Base-by-base conservation (phyloP, 192 early-diverging fungal genomes). In the Umbelopsis ramanniana region DNA sequence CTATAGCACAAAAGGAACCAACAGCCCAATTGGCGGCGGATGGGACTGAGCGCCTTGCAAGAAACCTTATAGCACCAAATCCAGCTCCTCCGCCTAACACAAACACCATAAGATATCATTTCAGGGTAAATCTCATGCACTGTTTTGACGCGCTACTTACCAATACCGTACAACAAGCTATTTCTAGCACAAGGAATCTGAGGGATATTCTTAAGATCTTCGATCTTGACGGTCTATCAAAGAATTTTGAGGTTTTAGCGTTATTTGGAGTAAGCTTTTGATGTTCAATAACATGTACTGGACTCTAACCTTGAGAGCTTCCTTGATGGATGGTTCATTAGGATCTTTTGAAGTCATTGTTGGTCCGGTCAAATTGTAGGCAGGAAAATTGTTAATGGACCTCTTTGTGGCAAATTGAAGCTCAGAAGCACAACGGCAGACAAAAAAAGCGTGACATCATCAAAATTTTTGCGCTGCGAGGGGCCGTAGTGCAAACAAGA, bases 21-120 rank as follows among this genome's bases (percentile, higher is more conserved):
- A 84, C 73, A 26, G 83, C 81, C 80, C 77, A 82, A 45, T 84
- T 82, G 23, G 81, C 71, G 35, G 81, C 71, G 4, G 81, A 74
- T 4, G 54, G 46, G 12, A 84, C 47, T 35, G 50, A 74, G 75
- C 83, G 73, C 66, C 76, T 80, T 2, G 68, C 52, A 2, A 84
- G 63, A 46, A 73, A 84, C 46, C 78, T 67, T 23, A 84, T 57
- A 6, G 67, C 57, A 29, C 81, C 83, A n/a, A 80, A 52, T 29
- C 69, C 68, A 12, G 76, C 40, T 35, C 78, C 83, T 45, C 72
- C 73, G 10, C 78, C 77, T 78, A 71, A 19, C 9, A 37, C 21
- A 50, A 24, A 43, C 1, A 46, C 23, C 50, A 57, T 29, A 26
- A 71, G 17, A 40, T 43, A 26, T 9, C 14, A 52, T 10, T 47